phyloP scores from a whole-genome alignment of 2,329 filamentous ascomycete genomes.

The Alternaria metachromatica region DNA sequence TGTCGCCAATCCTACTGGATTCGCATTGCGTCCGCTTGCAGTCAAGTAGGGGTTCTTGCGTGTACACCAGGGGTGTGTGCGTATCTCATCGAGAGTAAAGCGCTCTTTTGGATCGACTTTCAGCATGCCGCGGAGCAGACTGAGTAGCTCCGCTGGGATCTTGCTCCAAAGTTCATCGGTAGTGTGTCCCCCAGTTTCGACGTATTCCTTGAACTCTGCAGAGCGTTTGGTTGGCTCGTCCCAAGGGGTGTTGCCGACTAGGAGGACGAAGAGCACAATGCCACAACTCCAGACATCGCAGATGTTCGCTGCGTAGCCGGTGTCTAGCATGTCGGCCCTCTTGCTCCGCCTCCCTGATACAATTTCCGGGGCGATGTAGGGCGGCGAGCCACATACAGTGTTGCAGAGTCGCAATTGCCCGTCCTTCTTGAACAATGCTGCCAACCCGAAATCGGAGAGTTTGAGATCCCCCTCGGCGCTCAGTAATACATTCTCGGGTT shows the following conservation, averaged over 20 bases:
- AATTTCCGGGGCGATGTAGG: constrained; percentile 97
- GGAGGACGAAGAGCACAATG: constrained; percentile 93
- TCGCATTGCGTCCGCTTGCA: constrained; percentile 73
- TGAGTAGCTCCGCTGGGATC: constrained; percentile 75
- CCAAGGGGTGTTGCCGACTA: constrained; percentile 98
- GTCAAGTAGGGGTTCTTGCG: constrained; percentile 79
- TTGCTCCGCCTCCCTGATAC: constrained; percentile 58
- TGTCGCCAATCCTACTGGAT: constrained; percentile 86
- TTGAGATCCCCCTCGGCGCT: constrained; percentile 86
- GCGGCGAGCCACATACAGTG: constrained; percentile 93
- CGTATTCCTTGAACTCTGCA: constrained; percentile 91
- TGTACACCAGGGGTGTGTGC: constrained; percentile 94
- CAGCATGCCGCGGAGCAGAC: constrained; percentile 92
- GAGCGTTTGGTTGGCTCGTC: constrained; percentile 86
- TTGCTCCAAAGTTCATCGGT: constrained; percentile 85
- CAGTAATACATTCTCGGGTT: constrained; percentile 91
- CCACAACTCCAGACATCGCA: constrained; percentile 98
- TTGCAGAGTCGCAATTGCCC: constrained; percentile 81
- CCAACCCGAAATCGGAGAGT: constrained; percentile 95
- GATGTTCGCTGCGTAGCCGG: constrained; percentile 76
- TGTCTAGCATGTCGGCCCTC: constrained; percentile 57
- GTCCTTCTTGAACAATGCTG: constrained; percentile 90
- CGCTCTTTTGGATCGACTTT: constrained; percentile 75
- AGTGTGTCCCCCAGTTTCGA: constrained; percentile 78
- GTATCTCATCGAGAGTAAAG: constrained; percentile 86